Evolutionary conservation across 495 filamentous ascomycete species (phyloP), one percentile per base, ranked within the genome.

Genomic region (Trichocladium uniseriatum): DNA sequence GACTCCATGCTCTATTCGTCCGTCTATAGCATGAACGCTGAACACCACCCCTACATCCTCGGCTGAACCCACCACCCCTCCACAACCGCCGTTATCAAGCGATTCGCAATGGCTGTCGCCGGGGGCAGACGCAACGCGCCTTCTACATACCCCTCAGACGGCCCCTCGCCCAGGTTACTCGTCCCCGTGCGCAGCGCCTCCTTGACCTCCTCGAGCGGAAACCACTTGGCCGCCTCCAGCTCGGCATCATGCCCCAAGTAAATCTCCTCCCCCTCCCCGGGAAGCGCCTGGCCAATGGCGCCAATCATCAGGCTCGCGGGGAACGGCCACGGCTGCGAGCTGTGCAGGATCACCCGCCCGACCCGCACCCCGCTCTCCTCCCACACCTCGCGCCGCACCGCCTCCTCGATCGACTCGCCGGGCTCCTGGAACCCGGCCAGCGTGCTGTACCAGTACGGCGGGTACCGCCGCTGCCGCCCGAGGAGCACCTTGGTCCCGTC

Each of bases 341-440:
- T 87, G 60, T 98, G 91, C 46, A 98, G 83, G 1, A 95, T 78
- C 14, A 98, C 94, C 1, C 91, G 77, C 7, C 88, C 90, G 2
- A 95, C 77, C 7, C 69, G 74, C 14, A 97, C 86, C 3, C 92
- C 92, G 36, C 83, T 79, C 64, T 98, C 92, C 61, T 98, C 92
- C 87, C 89, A 97, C 1, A 95, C 89, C 67, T 98, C 94, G 43
- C 92, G 76, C 0, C 94, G 80, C 1, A 97, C 91, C 5, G 92
- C 89, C 66, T 96, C 94, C 61, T 97, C 94, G 48, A 97, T 83
- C 9, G 80, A 86, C 73, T 98, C 92, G 1, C 85, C 94, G 6
- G 92, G 92, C 66, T 98, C 92, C 49, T 90, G 82, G 67, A 98
- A 98, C 0, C 92, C 94, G 0, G 92, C 92, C 2, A 98, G 79